Evolutionary conservation across 2,329 filamentous ascomycete genomes (phyloP), one percentile per base, ranked within the genome.

Genomic region (Aspergillus transmontanensis): DNA sequence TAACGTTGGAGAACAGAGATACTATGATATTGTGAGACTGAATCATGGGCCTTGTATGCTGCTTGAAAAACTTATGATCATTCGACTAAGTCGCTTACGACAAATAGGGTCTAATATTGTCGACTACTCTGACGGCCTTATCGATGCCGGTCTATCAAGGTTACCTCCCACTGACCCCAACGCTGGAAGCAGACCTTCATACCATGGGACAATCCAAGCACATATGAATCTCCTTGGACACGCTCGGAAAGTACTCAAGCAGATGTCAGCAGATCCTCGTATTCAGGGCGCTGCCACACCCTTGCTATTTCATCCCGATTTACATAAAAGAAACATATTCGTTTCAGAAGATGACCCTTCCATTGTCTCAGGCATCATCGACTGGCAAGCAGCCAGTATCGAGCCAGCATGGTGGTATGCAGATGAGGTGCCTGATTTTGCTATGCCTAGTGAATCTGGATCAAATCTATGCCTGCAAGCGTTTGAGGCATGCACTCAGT

Each of bases 241-340:
- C 34, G 12, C 12, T 36, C 14, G 34, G 12, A 36, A 36, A 36
- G 66, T 78, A 10, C 64, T 80, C 5, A 71, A 71, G 34, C 54
- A 67, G 59, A 72, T 80, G 58, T 65, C 66, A n/a, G 41, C 66
- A 46, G 65, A 74, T 64, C 59, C 69, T 62, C 56, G 57, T 5
- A 72, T 80, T 21, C 69, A 57, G 63, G 73, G 36, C 34, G 67
- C 69, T 54, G 67, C 75, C 64, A 62, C 43, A 32, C 76, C 75
- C 39, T 69, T 73, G 4, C 64, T 82, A 3, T 75, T 79, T 58
- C 78, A 82, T 60, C 74, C 76, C 16, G 78, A 82, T 67, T 63
- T 81, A 45, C 73, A 81, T 64, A 78, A 75, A 70, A 70, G 76
- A 62, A 82, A 81, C 65, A 78, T 82, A 28, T 81, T 80, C 62